Conservation (phyloP, 192 early-diverging fungal species). For the Pilobolus umbonatus region DNA sequence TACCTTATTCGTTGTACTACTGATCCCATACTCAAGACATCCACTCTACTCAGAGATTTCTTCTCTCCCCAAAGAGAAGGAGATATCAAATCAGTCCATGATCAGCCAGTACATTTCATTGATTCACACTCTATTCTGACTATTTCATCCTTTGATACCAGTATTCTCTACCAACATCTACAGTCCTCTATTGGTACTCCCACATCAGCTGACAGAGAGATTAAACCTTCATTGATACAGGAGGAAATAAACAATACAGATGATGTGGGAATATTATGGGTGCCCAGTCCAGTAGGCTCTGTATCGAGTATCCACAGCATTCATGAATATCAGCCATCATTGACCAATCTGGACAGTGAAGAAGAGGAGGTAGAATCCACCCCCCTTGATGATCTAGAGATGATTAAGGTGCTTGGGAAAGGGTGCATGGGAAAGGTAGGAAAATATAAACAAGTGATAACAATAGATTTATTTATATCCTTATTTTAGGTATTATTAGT, state of each 20-base stretch:
- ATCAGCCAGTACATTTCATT: conserved; percentile 4
- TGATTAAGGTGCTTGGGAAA: conserved; percentile 49
- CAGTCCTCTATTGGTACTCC: too few species aligned
- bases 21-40: conserved; percentile 33
- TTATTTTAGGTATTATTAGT: conserved; percentile 41
- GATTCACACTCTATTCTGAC: too few species aligned
- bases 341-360: conserved; percentile 16
- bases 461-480: conserved; percentile 1
- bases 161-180: too few species aligned
- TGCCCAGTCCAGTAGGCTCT: conserved; percentile 1
- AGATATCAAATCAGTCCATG: conserved; percentile 16
- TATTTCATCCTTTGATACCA: too few species aligned
- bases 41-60: conserved; percentile 40
- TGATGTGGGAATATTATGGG: conserved; percentile 3
- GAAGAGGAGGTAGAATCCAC: conserved; percentile 15
- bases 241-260: neutral
- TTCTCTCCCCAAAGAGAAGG: conserved; percentile 42
- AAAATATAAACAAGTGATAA: neutral
- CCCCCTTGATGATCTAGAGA: conserved; percentile 41
- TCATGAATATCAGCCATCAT: neutral
- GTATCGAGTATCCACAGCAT: neutral
- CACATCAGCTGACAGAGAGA: neutral
- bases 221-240: neutral
- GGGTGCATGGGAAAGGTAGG: conserved; percentile 57
- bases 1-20: conserved; percentile 39